These are phyloP conservation scores for Monosporascus sp. DNA, from an alignment of 2,329 filamentous ascomycete species.

Conservation along the genomic window DNA sequence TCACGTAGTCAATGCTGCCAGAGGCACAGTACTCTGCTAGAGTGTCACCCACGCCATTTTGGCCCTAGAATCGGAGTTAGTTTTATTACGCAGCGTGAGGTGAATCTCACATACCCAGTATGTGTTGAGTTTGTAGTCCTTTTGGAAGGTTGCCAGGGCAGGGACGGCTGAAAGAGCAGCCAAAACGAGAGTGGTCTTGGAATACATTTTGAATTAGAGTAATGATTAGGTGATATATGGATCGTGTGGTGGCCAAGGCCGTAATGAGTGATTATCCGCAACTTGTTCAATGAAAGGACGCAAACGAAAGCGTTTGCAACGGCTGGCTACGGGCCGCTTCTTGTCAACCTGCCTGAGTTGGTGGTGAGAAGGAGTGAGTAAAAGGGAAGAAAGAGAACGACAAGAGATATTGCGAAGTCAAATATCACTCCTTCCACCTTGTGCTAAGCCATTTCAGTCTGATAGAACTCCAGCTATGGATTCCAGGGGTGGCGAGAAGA, in stretches of 20 bases:
- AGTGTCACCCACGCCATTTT: conserved; percentile 14
- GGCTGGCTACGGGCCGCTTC: conserved; percentile 16
- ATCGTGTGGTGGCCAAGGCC: conserved; percentile 18
- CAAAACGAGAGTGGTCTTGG: conserved; percentile 13
- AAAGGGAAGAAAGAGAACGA: not conserved
- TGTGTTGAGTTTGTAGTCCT: conserved; percentile 19
- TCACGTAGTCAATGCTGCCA: conserved; percentile 33
- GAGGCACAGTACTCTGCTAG: conserved; percentile 25
- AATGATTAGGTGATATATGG: conserved; percentile 13
- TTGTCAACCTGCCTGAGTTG: conserved; percentile 14
- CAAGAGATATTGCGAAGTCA: too few relatives aligned
- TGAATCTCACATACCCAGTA: conserved; percentile 17
- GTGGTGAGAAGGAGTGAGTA: conserved; percentile 4
- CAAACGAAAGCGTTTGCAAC: conserved; percentile 21
- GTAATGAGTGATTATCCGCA: conserved; percentile 17
- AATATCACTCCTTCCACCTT: not conserved
- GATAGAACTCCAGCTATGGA: too few relatives aligned
- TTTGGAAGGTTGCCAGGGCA: conserved; percentile 11
- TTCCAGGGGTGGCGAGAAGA: too few relatives aligned
- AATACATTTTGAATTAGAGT: conserved; percentile 13
- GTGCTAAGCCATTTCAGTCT: not conserved
- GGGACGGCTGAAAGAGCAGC: conserved; percentile 15
- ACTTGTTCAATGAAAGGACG: conserved; percentile 21
- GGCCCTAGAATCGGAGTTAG: conserved; percentile 9
- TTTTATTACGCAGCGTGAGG: not conserved